Conservation (phyloP, 192 early-diverging fungal genomes). For the Umbelopsis sp. region DNA sequence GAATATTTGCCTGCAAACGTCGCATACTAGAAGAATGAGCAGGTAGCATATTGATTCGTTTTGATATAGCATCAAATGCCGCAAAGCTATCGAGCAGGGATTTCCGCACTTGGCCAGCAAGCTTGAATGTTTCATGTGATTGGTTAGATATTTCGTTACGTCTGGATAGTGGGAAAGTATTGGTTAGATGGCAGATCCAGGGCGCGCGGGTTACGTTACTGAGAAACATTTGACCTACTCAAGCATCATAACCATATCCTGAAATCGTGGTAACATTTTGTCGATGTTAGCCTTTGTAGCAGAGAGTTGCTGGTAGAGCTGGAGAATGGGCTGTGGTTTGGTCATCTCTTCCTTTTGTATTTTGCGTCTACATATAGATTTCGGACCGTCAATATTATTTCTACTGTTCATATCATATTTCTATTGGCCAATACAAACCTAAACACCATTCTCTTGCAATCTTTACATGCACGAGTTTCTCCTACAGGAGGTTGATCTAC, state of each 20-base stretch:
- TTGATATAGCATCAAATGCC: slow-evolving; percentile 59
- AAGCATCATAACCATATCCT: slow-evolving; percentile 55
- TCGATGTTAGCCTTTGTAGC: slow-evolving; percentile 46
- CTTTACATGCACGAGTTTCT: slow-evolving; percentile 57
- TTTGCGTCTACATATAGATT: slow-evolving; percentile 34
- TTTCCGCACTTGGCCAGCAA: slow-evolving; percentile 63
- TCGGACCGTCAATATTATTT: no score
- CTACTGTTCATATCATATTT: background rate
- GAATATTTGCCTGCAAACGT: slow-evolving; percentile 66
- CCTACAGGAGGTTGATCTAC: slow-evolving; percentile 51
- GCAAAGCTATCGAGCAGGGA: slow-evolving; percentile 68
- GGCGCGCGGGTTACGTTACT: no score
- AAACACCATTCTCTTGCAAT: slow-evolving; percentile 59
- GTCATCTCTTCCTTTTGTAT: slow-evolving; percentile 40
- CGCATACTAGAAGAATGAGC: slow-evolving; percentile 45
- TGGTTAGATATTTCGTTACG: slow-evolving; percentile 46
- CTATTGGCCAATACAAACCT: slow-evolving; percentile 32
- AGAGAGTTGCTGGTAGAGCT: slow-evolving; percentile 48
- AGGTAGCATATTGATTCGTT: slow-evolving; percentile 60
- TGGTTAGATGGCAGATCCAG: background rate
- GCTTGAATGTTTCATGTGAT: slow-evolving; percentile 54
- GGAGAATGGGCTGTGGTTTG: slow-evolving; percentile 32
- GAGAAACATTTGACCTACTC: slow-evolving; percentile 39
- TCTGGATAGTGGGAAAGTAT: slow-evolving; percentile 24
- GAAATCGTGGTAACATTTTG: slow-evolving; percentile 54